Conservation (phyloP, 2,329 filamentous ascomycete genomes). For the Aspergillaceae sp. region DNA sequence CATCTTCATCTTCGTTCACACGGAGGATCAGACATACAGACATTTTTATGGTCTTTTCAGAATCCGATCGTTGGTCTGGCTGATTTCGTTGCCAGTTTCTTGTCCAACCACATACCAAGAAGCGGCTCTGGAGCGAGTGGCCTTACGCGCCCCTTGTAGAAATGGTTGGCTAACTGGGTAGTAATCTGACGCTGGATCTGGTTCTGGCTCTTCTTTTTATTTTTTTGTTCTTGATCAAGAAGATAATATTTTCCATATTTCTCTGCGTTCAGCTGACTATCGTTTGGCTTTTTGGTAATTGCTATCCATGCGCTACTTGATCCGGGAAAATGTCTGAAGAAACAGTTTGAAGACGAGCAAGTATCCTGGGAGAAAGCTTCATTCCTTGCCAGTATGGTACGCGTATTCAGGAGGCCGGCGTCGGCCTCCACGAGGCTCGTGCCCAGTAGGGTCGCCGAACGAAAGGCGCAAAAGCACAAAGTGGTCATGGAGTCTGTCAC, state of each 20-base stretch:
- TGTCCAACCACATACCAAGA: too few species aligned
- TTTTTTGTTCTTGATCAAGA: too few species aligned
- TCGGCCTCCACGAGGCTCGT: constrained; percentile 26
- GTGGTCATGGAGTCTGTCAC: constrained; percentile 51
- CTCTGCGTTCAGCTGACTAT: background rate
- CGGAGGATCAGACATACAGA: too few species aligned
- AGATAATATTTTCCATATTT: background rate
- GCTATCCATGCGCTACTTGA: constrained; percentile 2
- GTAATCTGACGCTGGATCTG: background rate
- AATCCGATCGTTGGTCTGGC: too few species aligned
- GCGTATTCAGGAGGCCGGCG: constrained; percentile 26
- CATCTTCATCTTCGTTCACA: too few species aligned
- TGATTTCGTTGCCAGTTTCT: too few species aligned
- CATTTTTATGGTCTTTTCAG: too few species aligned
- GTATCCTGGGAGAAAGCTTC: constrained; percentile 5
- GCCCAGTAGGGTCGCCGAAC: constrained; percentile 24
- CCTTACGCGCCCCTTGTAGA: constrained; percentile 8
- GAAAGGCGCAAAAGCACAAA: constrained; percentile 42
- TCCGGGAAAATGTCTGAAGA: constrained; percentile 11
- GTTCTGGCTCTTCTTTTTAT: background rate
- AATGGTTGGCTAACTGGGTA: constrained; percentile 10
- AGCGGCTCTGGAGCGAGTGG: background rate
- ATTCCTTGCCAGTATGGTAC: constrained; percentile 25
- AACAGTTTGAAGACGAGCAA: constrained; percentile 5
- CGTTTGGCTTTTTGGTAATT: background rate